These are phyloP conservation scores for Aureobasidium pullulans DNA, from an alignment of 2,329 filamentous ascomycete species.

Conservation along the genomic window DNA sequence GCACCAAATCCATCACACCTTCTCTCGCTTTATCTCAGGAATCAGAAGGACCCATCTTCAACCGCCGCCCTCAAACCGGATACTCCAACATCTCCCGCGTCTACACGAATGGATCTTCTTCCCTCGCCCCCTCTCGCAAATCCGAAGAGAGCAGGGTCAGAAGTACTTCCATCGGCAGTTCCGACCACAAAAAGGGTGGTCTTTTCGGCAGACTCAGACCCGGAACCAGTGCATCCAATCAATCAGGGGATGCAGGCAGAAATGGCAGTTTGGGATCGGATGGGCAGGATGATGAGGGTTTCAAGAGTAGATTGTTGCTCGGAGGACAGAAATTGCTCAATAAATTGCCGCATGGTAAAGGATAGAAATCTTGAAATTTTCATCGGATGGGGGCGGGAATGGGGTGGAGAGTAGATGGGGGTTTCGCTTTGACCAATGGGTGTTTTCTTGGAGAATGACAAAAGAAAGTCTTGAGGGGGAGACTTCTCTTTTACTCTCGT, in stretches of 20 bases:
- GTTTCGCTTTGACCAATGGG: too few species aligned
- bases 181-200: background rate
- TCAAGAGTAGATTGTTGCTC: slow-evolving; percentile 34
- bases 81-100: background rate
- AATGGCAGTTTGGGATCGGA: background rate
- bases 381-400: too few species aligned
- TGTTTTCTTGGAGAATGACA: too few species aligned
- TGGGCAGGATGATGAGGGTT: slow-evolving; percentile 21
- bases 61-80: background rate
- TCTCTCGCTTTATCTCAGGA: background rate
- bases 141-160: background rate
- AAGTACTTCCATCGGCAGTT: background rate
- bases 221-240: background rate
- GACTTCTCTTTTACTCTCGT: too few species aligned
- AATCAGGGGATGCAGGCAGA: background rate
- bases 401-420: too few species aligned
- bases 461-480: too few species aligned
- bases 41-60: background rate
- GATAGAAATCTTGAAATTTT: background rate
- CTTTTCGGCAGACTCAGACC: background rate
- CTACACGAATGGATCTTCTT: background rate
- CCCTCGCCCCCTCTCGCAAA: background rate
- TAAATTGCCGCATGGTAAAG: slow-evolving; percentile 21
- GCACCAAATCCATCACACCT: background rate
- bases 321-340: slow-evolving; percentile 37